A percentile compares a stretch with the other conserved stretches of the same genome.
Evolutionary conservation across 2,329 filamentous ascomycete species (phyloP).

Genomic region (Trichoderma endophyticum): DNA sequence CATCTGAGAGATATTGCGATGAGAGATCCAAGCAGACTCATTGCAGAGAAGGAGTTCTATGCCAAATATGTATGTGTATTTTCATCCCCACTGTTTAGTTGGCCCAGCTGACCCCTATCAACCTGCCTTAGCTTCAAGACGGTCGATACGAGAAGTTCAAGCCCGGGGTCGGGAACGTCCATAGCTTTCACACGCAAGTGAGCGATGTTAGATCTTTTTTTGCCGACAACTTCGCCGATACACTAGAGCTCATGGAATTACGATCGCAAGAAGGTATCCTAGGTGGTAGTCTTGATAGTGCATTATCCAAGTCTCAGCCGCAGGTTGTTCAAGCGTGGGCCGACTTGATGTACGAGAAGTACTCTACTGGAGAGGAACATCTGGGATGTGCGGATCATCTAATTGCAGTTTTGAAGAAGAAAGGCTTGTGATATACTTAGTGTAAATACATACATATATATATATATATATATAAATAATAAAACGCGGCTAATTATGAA

Average conservation of each 20-base stretch:
- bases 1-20: background rate
- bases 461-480: no score
- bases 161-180: background rate
- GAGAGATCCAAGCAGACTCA: background rate
- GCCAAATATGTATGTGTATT: background rate
- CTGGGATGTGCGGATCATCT: background rate
- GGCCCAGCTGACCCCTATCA: background rate
- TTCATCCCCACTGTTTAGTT: background rate
- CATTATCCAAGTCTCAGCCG: background rate
- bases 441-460: no score
- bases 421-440: background rate
- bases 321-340: background rate
- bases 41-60: background rate
- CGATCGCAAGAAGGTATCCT: background rate
- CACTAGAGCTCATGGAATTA: background rate
- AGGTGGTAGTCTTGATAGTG: background rate
- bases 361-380: background rate
- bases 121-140: background rate
- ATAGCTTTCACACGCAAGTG: background rate
- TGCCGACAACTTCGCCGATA: background rate
- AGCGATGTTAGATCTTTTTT: background rate
- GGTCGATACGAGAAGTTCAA: background rate
- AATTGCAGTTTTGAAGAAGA: background rate
- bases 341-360: background rate
- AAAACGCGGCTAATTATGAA: no score